Percentiles rank a stretch among this genome's conserved stretches.
Evolutionary conservation across 495 filamentous ascomycete species (phyloP).

Genomic region (Opeltia flavorubescens): DNA sequence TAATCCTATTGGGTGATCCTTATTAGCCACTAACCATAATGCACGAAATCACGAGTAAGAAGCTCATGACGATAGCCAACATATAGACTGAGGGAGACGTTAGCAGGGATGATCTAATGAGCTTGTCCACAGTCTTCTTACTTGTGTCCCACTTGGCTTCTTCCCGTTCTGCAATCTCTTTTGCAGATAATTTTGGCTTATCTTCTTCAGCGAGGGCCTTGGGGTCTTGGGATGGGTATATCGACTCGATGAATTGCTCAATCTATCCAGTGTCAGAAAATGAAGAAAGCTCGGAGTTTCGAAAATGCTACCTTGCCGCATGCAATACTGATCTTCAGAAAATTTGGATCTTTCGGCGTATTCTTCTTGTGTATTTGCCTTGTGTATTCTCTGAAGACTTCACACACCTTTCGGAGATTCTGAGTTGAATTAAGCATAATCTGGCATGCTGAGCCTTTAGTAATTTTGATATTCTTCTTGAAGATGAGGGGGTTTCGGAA

Average conservation of each 20-base stretch:
- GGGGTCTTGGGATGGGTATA: slow-evolving; percentile 67
- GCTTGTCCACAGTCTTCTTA: too few species aligned
- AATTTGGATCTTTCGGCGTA: slow-evolving; percentile 85
- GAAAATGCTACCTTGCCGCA: slow-evolving; percentile 58
- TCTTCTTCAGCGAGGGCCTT: slow-evolving; percentile 25
- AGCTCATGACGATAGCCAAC: slow-evolving; percentile 42
- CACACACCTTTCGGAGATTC: slow-evolving; percentile 66
- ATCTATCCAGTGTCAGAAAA: slow-evolving; percentile 42
- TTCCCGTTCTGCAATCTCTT: slow-evolving; percentile 36
- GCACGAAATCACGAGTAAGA: slow-evolving; percentile 43
- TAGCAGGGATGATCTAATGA: background rate
- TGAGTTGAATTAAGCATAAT: slow-evolving; percentile 88
- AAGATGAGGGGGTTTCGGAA: slow-evolving; percentile 89
- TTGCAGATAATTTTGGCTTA: slow-evolving; percentile 33
- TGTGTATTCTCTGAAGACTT: slow-evolving; percentile 60
- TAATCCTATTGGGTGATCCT: slow-evolving; percentile 6
- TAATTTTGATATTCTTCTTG: slow-evolving; percentile 84
- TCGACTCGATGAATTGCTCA: slow-evolving; percentile 90
- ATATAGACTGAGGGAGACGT: slow-evolving; percentile 37
- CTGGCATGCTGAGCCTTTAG: slow-evolving; percentile 82
- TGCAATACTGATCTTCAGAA: slow-evolving; percentile 77
- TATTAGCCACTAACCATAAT: slow-evolving; percentile 44
- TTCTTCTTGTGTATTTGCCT: slow-evolving; percentile 88
- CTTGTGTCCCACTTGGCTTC: slow-evolving; percentile 17
- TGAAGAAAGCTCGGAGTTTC: background rate